These are phyloP conservation scores for Xylariomycetidae sp. DNA, from an alignment of 2,329 filamentous ascomycete species.

Conservation along the genomic window DNA sequence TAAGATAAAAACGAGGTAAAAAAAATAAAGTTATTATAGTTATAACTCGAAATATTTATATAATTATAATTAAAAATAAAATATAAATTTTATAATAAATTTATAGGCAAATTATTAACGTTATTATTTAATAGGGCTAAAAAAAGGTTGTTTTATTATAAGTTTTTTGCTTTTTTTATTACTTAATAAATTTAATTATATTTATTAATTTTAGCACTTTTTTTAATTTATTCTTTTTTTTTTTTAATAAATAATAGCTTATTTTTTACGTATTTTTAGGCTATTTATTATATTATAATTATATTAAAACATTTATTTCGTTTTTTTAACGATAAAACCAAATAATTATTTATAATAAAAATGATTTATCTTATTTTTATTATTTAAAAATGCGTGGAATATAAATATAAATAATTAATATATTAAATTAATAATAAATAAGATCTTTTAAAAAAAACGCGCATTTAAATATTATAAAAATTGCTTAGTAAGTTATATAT, in stretches of 20 bases:
- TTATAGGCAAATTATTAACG: constrained; percentile 3
- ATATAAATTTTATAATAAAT: constrained; percentile 1
- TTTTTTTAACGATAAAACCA: constrained; percentile 2
- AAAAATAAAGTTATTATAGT: constrained; percentile 3
- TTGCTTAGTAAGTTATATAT: no score
- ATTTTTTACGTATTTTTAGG: constrained; percentile 3
- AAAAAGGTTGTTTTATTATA: constrained; percentile 1
- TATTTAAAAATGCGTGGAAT: neutral
- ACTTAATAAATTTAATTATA: constrained; percentile 1
- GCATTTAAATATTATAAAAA: no score
- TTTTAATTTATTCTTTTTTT: constrained; percentile 1
- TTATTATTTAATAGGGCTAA: constrained; percentile 5
- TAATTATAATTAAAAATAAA: constrained; percentile 2
- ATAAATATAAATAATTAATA: constrained; percentile 1
- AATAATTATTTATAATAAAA: constrained; percentile 2
- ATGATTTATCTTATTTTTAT: neutral
- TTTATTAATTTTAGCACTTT: constrained; percentile 2
- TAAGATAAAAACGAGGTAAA: constrained; percentile 1
- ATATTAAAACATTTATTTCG: constrained; percentile 5
- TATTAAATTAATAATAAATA: no score
- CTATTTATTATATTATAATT: constrained; percentile 2
- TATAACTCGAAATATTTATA: constrained; percentile 4
- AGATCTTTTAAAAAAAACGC: no score
- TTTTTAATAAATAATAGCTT: constrained; percentile 2
- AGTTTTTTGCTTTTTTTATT: no score